A percentile compares a stretch with the other conserved stretches of the same genome.
These are phyloP conservation scores for Avena sativa DNA, from an alignment of 176 grass and related monocot species.

Conservation along the genomic window DNA sequence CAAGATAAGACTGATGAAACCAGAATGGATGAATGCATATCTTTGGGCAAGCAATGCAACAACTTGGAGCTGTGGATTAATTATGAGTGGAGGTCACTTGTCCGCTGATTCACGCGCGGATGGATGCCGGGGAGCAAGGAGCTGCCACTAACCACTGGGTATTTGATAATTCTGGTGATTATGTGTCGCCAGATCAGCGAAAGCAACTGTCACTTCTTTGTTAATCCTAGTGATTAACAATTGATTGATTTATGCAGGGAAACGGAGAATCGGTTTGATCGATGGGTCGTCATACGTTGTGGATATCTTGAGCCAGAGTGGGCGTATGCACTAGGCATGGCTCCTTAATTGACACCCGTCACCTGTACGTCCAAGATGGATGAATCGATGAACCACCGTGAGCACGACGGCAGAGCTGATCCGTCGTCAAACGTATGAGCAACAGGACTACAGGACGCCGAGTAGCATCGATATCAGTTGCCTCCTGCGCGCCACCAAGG, in stretches of 20 bases:
- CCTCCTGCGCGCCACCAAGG: background rate
- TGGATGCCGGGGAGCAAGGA: slow-evolving; percentile 25
- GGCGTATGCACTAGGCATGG: background rate
- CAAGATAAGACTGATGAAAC: background rate
- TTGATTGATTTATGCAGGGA: background rate
- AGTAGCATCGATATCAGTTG: background rate
- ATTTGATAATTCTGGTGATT: slow-evolving; percentile 26
- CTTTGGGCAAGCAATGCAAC: background rate
- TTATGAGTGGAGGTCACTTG: background rate
- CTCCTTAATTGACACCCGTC: background rate
- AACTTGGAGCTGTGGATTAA: background rate
- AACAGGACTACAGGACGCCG: background rate
- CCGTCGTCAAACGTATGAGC: slow-evolving; percentile 3
- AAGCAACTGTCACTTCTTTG: background rate
- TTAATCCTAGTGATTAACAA: background rate
- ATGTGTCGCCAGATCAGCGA: slow-evolving; percentile 37
- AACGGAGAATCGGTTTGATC: background rate
- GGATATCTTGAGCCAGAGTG: background rate
- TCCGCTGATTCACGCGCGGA: background rate
- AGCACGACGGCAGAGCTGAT: slow-evolving; percentile 29
- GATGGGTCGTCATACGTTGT: background rate
- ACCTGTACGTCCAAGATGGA: background rate
- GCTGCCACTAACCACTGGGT: background rate
- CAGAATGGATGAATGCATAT: background rate
- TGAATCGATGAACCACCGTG: slow-evolving; percentile 15